These are phyloP conservation scores for Neonectria sp. DNA, from an alignment of 2,329 filamentous ascomycete species.

Conservation along the genomic window DNA sequence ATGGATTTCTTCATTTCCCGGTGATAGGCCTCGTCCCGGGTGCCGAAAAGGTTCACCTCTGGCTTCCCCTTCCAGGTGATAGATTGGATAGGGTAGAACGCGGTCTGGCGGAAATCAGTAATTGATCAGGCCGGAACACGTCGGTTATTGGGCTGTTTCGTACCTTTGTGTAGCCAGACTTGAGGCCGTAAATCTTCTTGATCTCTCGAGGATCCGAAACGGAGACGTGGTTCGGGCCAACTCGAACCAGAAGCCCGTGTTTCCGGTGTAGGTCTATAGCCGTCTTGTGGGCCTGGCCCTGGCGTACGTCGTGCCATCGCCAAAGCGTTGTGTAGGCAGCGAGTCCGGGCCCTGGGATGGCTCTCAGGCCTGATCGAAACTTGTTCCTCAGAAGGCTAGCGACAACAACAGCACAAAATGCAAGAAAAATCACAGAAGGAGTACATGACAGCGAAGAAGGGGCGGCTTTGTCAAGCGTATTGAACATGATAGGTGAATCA, in stretches of 20 bases:
- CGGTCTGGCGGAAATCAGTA: neutral
- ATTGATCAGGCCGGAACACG: neutral
- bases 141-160: neutral
- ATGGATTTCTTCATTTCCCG: conserved; percentile 26
- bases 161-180: conserved; percentile 34
- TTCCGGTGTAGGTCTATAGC: conserved; percentile 19
- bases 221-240: conserved; percentile 31
- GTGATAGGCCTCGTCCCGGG: conserved; percentile 25
- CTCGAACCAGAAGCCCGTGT: conserved; percentile 13
- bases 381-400: conserved; percentile 15
- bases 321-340: conserved; percentile 22
- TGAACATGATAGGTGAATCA: neutral
- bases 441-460: neutral
- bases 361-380: conserved; percentile 3
- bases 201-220: conserved; percentile 31
- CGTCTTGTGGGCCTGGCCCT: conserved; percentile 24
- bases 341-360: conserved; percentile 13
- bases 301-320: conserved; percentile 21
- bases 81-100: conserved; percentile 26
- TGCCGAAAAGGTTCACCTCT: conserved; percentile 20
- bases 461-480: neutral
- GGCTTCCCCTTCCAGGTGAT: conserved; percentile 26
- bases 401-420: neutral
- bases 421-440: neutral
- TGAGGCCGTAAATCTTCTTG: conserved; percentile 33